Percentiles rank a stretch among this genome's conserved stretches.
Conservation (phyloP, 2,329 filamentous ascomycete genomes). For the Proliferodiscus dingleyae region DNA sequence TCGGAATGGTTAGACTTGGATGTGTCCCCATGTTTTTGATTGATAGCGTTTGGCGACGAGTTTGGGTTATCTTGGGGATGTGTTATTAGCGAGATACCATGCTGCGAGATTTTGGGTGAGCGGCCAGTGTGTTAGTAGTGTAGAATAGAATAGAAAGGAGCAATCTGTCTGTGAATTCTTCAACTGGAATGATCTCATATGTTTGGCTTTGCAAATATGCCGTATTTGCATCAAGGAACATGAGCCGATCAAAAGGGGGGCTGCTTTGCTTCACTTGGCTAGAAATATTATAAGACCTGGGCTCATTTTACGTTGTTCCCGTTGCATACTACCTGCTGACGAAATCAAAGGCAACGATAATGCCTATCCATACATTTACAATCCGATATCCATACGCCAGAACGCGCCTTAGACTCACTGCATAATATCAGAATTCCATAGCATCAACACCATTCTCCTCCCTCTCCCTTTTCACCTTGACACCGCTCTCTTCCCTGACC, state of each 20-base stretch:
- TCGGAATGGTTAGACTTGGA: not conserved
- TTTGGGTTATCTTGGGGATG: not conserved
- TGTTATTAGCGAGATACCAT: constrained; percentile 10
- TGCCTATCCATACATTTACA: too few relatives aligned
- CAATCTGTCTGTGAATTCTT: too few relatives aligned
- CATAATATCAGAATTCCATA: constrained; percentile 59
- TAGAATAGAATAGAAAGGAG: not conserved
- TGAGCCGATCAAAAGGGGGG: too few relatives aligned
- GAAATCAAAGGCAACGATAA: too few relatives aligned
- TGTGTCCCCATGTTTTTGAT: too few relatives aligned
- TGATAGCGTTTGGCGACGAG: constrained; percentile 21
- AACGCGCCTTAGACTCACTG: not conserved
- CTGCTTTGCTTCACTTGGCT: too few relatives aligned
- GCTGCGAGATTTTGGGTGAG: constrained; percentile 5
- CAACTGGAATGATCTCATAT: too few relatives aligned
- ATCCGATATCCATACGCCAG: not conserved
- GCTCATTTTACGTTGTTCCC: too few relatives aligned
- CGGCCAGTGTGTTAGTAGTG: not conserved
- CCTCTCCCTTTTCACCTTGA: constrained; percentile 44
- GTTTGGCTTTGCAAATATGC: too few relatives aligned
- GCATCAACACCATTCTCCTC: constrained; percentile 42
- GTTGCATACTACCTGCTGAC: too few relatives aligned
- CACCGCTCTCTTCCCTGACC: constrained; percentile 68
- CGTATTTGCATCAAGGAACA: too few relatives aligned
- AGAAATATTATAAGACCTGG: too few relatives aligned